phyloP scores from a whole-genome alignment of 345 rosid species.

The Brassica cretica region DNA sequence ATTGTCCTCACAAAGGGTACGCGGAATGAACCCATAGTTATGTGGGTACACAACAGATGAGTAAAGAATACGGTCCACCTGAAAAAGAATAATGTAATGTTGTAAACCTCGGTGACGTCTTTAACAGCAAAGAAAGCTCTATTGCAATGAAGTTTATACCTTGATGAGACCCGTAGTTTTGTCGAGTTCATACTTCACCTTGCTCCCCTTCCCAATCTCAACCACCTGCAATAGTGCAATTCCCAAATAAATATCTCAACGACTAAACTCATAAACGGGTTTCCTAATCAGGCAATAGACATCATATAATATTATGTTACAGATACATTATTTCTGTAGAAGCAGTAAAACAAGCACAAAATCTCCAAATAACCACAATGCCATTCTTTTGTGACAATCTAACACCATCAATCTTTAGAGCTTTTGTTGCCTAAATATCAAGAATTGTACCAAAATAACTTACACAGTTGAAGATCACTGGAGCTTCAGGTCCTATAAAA shows the following conservation, averaged over 20 bases:
- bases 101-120: neutral
- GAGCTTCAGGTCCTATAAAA: slow-evolving; percentile 85
- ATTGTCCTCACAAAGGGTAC: slow-evolving; percentile 93
- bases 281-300: slow-evolving; percentile 19
- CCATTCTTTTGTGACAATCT: neutral
- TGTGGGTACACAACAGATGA: slow-evolving; percentile 99
- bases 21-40: slow-evolving; percentile 98
- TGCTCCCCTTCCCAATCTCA: slow-evolving; percentile 93
- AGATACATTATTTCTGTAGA: too few relatives aligned
- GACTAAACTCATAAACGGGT: neutral
- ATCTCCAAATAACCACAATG: neutral
- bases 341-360: too few relatives aligned
- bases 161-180: slow-evolving; percentile 91
- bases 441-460: slow-evolving; percentile 30
- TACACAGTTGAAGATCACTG: slow-evolving; percentile 77
- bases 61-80: slow-evolving; percentile 97
- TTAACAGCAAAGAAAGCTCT: neutral
- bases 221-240: slow-evolving; percentile 58
- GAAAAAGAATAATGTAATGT: slow-evolving; percentile 12
- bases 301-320: slow-evolving; percentile 3
- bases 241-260: neutral
- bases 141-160: slow-evolving; percentile 44
- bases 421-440: neutral
- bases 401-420: neutral
- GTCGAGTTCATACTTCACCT: slow-evolving; percentile 99